Percentiles rank a stretch among this genome's conserved stretches.
phyloP scores from a whole-genome alignment of 495 filamentous ascomycete species.

The Aspergillus steynii region DNA sequence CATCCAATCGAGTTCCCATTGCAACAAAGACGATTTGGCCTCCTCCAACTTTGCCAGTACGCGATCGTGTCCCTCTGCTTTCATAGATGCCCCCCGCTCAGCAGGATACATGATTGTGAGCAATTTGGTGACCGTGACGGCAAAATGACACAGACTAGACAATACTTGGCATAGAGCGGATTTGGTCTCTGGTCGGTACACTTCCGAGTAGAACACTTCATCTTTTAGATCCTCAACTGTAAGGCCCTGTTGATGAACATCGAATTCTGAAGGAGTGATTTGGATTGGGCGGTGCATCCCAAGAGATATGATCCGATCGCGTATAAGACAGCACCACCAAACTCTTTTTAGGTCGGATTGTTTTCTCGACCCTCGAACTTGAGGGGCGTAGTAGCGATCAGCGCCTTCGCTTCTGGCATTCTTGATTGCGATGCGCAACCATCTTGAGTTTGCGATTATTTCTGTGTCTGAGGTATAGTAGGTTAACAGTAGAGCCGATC shows the following conservation, averaged over 20 bases:
- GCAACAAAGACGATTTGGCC: conserved; percentile 13
- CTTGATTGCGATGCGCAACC: conserved; percentile 18
- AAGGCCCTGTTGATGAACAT: conserved; percentile 14
- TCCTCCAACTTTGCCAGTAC: conserved; percentile 14
- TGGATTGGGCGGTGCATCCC: conserved; percentile 20
- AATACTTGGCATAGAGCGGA: conserved; percentile 12
- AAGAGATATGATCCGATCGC: conserved; percentile 18
- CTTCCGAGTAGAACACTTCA: conserved; percentile 14
- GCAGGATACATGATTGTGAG: conserved; percentile 17
- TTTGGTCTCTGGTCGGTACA: conserved; percentile 14
- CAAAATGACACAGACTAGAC: conserved; percentile 18
- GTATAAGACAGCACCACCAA: conserved; percentile 22
- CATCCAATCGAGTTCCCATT: conserved; percentile 20
- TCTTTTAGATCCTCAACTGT: conserved; percentile 15
- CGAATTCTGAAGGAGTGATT: conserved; percentile 17
- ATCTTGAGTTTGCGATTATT: conserved; percentile 15
- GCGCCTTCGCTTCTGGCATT: conserved; percentile 16
- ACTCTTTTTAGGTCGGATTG: conserved; percentile 15
- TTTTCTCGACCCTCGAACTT: neutral
- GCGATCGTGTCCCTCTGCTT: neutral
- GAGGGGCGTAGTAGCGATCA: conserved; percentile 11
- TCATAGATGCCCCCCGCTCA: conserved; percentile 1
- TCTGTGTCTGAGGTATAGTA: conserved; percentile 19
- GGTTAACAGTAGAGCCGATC: conserved; percentile 13
- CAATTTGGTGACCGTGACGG: conserved; percentile 12